Percentiles rank a stretch among this genome's conserved stretches.
Conservation (phyloP, 2,329 filamentous ascomycete species). For the Knufia fluminis region DNA sequence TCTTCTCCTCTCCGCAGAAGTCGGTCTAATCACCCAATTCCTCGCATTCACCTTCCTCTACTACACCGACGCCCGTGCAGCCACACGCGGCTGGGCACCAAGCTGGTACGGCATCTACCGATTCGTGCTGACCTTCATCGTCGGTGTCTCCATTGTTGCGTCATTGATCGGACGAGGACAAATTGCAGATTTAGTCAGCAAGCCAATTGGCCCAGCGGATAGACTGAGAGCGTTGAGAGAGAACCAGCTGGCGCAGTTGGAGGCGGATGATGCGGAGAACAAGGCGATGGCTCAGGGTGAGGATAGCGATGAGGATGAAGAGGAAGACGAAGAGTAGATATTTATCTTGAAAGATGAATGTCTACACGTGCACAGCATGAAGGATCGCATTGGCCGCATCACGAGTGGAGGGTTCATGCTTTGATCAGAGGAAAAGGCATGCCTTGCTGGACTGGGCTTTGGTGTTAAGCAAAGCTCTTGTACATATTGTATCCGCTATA, state of each 20-base stretch:
- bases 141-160: slow-evolving; percentile 70
- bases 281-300: slow-evolving; percentile 23
- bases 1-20: slow-evolving; percentile 71
- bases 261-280: slow-evolving; percentile 33
- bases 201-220: slow-evolving; percentile 36
- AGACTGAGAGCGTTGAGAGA: slow-evolving; percentile 43
- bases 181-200: slow-evolving; percentile 51
- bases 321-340: slow-evolving; percentile 13
- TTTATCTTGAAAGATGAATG: background rate
- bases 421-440: background rate
- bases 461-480: background rate
- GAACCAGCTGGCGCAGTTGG: slow-evolving; percentile 38
- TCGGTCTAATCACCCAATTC: slow-evolving; percentile 79
- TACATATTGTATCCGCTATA: slow-evolving; percentile 6
- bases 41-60: slow-evolving; percentile 75
- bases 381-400: too few relatives aligned
- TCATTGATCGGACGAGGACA: slow-evolving; percentile 75
- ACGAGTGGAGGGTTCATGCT: too few relatives aligned
- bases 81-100: slow-evolving; percentile 67
- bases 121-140: slow-evolving; percentile 83
- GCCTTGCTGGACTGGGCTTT: background rate
- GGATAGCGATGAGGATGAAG: slow-evolving; percentile 21
- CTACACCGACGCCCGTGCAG: slow-evolving; percentile 69
- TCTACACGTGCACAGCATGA: background rate
- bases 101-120: slow-evolving; percentile 83